Percentiles rank a stretch among this genome's conserved stretches.
These are phyloP conservation scores for Nitzschia sp. DNA, from an alignment of 108 stramenopile species.

Conservation along the genomic window DNA sequence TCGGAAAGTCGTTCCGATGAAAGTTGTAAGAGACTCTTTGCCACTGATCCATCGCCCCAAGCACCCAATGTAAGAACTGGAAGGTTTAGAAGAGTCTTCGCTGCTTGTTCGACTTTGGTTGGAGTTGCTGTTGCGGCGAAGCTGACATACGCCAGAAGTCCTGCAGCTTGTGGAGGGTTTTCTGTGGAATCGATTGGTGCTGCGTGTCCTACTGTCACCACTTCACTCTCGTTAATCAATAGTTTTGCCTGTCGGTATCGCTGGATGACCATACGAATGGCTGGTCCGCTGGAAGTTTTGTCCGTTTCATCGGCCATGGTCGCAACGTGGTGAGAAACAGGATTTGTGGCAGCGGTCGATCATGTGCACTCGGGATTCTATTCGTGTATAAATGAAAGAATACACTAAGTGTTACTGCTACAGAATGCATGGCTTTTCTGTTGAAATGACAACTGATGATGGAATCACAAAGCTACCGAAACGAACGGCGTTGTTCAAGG, in stretches of 20 bases:
- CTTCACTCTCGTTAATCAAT: constrained; percentile 29
- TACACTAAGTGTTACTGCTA: no score
- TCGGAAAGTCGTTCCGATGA: constrained; percentile 16
- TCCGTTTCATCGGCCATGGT: background rate
- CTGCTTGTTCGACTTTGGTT: constrained; percentile 49
- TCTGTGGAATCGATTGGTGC: background rate
- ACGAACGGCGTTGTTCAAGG: background rate
- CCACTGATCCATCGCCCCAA: constrained; percentile 57
- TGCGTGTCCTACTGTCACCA: constrained; percentile 27
- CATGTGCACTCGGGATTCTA: no score
- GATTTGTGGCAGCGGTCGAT: no score
- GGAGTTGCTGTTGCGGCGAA: constrained; percentile 48
- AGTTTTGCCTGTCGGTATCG: constrained; percentile 37
- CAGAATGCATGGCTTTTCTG: no score
- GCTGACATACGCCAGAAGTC: constrained; percentile 58
- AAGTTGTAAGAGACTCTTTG: constrained; percentile 16
- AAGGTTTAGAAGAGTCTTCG: constrained; percentile 56
- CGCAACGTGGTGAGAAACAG: no score
- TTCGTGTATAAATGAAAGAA: no score
- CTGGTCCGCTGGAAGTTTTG: constrained; percentile 4
- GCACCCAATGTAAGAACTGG: constrained; percentile 57
- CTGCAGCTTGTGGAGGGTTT: constrained; percentile 5
- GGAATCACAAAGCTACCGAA: background rate
- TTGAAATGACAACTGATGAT: background rate
- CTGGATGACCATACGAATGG: constrained; percentile 41